Evolutionary conservation across 768 basidiomycete genomes (phyloP), one percentile per base, ranked within the genome.

Genomic region (Sarcodon sp.): DNA sequence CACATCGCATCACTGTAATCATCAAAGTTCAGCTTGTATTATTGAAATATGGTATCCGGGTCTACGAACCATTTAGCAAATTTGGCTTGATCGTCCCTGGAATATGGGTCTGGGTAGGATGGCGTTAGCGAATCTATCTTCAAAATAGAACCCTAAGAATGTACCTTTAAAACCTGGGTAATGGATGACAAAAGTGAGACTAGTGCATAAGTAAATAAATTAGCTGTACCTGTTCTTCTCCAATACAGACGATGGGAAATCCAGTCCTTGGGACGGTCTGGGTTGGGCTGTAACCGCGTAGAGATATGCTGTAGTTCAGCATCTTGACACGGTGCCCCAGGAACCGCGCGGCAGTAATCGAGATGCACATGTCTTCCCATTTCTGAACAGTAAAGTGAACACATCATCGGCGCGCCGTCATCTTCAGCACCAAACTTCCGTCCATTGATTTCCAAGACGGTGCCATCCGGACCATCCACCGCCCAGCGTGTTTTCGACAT

Each of bases 401-500:
- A 80, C 66, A 80, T 67, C 74, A 80, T 76, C 0, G 79, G 79
- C 0, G 76, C 77, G 7, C 79, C 77, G 38, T 75, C 73, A 45
- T 78, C 76, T 18, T 70, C 66, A 0, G 70, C 53, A 12, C 68
- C 73, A 55, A 77, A 81, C 50, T 67, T 73, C 47, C 69, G 69
- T 3, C 79, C 79, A 50, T 72, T 69, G 3, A 80, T 60, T 52
- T 81, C 80, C 0, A 79, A 48, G 1, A 62, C 58, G 2, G 64
- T 66, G 13, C 69, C 75, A 6, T 77, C 72, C 1, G 69, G 68
- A 0, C 71, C 73, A 46, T 79, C 76, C 3, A 80, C 56, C 0
- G 71, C 64, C 80, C 80, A 82, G 37, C 66, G 65, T 0, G 75
- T 73, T 48, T 62, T 67, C 0, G 76, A 72, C 78, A 80, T 80